Evolutionary conservation across 805 yeast species (phyloP).

Genomic region (Kodamaea hsintzibuensis): DNA sequence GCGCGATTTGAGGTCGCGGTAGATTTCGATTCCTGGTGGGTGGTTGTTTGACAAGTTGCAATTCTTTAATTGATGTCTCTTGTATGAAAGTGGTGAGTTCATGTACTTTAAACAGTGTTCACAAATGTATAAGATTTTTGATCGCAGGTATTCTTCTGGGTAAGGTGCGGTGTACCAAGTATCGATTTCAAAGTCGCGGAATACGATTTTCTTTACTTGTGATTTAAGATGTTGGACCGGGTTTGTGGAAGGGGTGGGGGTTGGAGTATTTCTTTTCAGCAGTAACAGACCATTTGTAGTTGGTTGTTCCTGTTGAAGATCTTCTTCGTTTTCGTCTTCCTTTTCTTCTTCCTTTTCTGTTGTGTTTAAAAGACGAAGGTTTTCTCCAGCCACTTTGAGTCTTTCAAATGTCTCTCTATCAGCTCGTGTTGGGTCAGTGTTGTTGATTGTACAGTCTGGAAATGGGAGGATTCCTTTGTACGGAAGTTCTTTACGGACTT

Average conservation of each 20-base stretch:
- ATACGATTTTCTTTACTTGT: conserved; percentile 62
- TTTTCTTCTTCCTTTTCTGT: neutral
- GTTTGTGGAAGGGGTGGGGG: neutral
- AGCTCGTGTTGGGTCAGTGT: conserved; percentile 57
- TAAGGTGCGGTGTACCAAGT: conserved; percentile 95
- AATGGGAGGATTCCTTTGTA: conserved; percentile 64
- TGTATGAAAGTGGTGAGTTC: conserved; percentile 62
- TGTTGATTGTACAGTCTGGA: conserved; percentile 57
- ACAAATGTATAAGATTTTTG: conserved; percentile 69
- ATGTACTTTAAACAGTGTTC: conserved; percentile 82
- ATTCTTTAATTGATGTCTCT: conserved; percentile 68
- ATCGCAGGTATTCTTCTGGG: conserved; percentile 77
- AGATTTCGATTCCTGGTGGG: conserved; percentile 61
- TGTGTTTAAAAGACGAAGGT: conserved; percentile 28
- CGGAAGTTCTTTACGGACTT: conserved; percentile 50
- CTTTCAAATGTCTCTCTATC: conserved; percentile 53
- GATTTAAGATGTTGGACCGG: conserved; percentile 23
- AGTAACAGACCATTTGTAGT: neutral
- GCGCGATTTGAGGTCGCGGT: conserved; percentile 30
- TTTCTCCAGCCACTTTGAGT: conserved; percentile 40
- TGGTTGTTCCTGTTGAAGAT: neutral
- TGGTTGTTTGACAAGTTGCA: conserved; percentile 56
- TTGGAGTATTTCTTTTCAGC: neutral
- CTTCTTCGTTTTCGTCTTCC: neutral
- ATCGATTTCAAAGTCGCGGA: conserved; percentile 71